Percentiles rank a stretch among this genome's conserved stretches.
Conservation (phyloP, 495 filamentous ascomycete genomes). For the Halenospora varia region DNA sequence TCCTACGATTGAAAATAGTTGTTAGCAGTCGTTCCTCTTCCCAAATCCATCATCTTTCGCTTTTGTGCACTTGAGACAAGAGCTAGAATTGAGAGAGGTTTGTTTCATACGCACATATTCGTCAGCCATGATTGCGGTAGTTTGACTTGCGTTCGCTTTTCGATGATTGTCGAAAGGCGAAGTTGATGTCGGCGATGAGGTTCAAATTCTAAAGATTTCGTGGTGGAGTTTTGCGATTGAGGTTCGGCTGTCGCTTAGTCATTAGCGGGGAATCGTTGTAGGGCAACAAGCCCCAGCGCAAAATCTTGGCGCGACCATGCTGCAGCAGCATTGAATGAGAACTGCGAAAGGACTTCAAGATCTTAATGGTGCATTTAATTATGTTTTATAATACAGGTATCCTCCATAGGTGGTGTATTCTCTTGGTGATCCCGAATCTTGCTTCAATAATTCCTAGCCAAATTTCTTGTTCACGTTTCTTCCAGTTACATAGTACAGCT, state of each 20-base stretch:
- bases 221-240: conserved; percentile 7
- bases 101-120: conserved; percentile 72
- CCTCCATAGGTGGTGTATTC: too few relatives aligned
- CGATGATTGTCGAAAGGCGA: conserved; percentile 49
- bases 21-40: conserved; percentile 34
- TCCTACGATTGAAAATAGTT: conserved; percentile 51
- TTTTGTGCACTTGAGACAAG: too few relatives aligned
- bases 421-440: too few relatives aligned
- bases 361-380: too few relatives aligned
- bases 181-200: conserved; percentile 25
- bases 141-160: conserved; percentile 44
- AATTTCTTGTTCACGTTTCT: too few relatives aligned
- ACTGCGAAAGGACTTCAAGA: too few relatives aligned
- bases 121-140: conserved; percentile 86
- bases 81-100: too few relatives aligned
- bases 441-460: too few relatives aligned
- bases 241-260: conserved; percentile 25
- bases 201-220: conserved; percentile 5
- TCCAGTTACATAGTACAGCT: too few relatives aligned
- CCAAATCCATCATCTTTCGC: too few relatives aligned
- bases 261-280: conserved; percentile 19
- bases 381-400: too few relatives aligned
- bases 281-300: conserved; percentile 16
- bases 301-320: not conserved
- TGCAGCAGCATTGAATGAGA: not conserved